Percentiles rank a stretch among this genome's conserved stretches.
Conservation (phyloP, 345 rosid genomes). For the Geranium rotundifolium region DNA sequence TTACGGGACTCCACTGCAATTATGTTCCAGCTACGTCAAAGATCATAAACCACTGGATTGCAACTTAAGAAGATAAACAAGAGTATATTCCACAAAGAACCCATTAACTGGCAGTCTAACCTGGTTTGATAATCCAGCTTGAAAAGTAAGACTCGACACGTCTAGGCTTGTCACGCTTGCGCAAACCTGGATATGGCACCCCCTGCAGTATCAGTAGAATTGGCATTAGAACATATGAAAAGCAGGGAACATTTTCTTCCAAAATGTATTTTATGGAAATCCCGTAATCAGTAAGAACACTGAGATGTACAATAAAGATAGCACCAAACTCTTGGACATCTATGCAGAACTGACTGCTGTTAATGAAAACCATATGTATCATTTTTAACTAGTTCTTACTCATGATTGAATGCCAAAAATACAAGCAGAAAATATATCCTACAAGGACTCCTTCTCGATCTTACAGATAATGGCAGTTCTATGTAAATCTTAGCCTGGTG, state of each 20-base stretch:
- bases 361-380: background rate
- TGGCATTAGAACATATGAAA: background rate
- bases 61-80: background rate
- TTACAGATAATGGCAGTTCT: background rate
- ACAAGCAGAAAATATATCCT: background rate
- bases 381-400: background rate
- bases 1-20: slow-evolving; percentile 70
- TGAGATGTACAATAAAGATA: too few relatives aligned
- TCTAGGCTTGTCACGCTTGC: slow-evolving; percentile 80
- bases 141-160: slow-evolving; percentile 86
- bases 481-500: background rate
- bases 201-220: slow-evolving; percentile 30
- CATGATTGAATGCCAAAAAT: background rate
- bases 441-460: background rate
- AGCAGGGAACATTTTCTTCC: background rate
- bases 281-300: too few relatives aligned
- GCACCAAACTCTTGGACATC: background rate
- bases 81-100: background rate
- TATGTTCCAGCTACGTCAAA: background rate
- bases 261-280: background rate
- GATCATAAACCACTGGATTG: background rate
- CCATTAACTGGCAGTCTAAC: slow-evolving; percentile 22
- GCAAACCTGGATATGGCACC: slow-evolving; percentile 51
- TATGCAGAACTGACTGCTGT: background rate
- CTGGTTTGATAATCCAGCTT: slow-evolving; percentile 83